Evolutionary conservation across 2,329 filamentous ascomycete genomes (phyloP).

Genomic region (Fusarium udum): DNA sequence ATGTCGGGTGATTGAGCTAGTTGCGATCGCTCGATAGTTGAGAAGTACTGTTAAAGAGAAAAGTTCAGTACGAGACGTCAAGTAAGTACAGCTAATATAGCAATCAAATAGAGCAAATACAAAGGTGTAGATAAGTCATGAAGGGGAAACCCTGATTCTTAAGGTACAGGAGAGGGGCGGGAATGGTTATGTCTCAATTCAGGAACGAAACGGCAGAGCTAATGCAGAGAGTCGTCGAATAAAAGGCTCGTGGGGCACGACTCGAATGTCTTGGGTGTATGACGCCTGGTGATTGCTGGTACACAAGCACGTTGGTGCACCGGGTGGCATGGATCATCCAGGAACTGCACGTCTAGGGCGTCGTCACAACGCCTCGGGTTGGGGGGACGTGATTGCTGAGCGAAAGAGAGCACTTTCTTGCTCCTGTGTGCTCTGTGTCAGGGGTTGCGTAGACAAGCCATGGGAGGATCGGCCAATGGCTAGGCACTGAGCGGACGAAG

Average conservation of each 20-base stretch:
- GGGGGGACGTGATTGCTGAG: constrained; percentile 38
- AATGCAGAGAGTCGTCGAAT: constrained; percentile 33
- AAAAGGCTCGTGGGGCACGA: constrained; percentile 36
- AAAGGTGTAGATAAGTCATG: constrained; percentile 8
- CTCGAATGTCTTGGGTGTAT: constrained; percentile 37
- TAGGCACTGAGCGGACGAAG: constrained; percentile 25
- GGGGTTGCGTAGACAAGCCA: constrained; percentile 23
- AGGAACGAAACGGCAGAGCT: constrained; percentile 48
- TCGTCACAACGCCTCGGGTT: constrained; percentile 39
- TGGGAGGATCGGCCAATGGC: constrained; percentile 37
- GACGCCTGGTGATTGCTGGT: constrained; percentile 34
- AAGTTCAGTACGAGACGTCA: constrained; percentile 31
- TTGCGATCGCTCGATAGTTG: constrained; percentile 74
- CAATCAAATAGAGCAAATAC: constrained; percentile 8
- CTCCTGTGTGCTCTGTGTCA: constrained; percentile 19
- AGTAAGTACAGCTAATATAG: not conserved
- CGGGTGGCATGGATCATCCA: constrained; percentile 37
- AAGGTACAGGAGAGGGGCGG: constrained; percentile 41
- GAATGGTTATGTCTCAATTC: constrained; percentile 52
- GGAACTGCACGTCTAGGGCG: constrained; percentile 37
- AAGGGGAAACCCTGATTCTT: constrained; percentile 40
- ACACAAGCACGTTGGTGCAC: constrained; percentile 33
- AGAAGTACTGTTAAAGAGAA: constrained; percentile 69
- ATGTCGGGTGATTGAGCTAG: constrained; percentile 61
- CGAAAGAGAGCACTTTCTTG: constrained; percentile 28